These are phyloP conservation scores for Diplodia scrobiculata DNA, from an alignment of 2,329 filamentous ascomycete species.

Conservation along the genomic window DNA sequence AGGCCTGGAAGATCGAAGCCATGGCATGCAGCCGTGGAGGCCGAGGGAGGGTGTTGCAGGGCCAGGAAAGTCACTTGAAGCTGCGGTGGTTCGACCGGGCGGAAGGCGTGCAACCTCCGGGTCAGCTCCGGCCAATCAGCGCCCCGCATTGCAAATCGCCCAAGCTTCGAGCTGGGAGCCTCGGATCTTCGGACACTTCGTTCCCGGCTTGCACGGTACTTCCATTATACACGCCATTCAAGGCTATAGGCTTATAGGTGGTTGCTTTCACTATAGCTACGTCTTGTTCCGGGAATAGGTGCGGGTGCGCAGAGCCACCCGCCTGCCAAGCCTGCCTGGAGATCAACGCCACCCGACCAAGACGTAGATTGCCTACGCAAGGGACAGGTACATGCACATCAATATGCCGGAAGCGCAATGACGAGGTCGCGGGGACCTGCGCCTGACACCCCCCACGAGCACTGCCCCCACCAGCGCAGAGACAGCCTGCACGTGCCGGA, in stretches of 20 bases:
- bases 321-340: too few relatives aligned
- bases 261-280: neutral
- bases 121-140: slow-evolving; percentile 4
- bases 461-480: neutral
- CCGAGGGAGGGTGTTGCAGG: slow-evolving; percentile 8
- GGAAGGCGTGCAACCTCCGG: slow-evolving; percentile 9
- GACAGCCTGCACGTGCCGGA: neutral
- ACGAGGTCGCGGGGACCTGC: slow-evolving; percentile 3
- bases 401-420: neutral
- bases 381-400: neutral
- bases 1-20: slow-evolving; percentile 43
- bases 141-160: slow-evolving; percentile 16
- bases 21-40: slow-evolving; percentile 34
- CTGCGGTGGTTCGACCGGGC: slow-evolving; percentile 23
- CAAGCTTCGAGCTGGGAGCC: neutral
- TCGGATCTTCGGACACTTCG: neutral
- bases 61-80: slow-evolving; percentile 19
- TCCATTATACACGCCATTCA: neutral
- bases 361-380: neutral
- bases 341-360: too few relatives aligned
- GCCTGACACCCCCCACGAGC: neutral
- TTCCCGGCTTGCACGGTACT: neutral
- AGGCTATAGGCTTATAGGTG: neutral
- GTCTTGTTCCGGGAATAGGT: too few relatives aligned
- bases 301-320: too few relatives aligned